Evolutionary conservation across 2,329 filamentous ascomycete genomes (phyloP), one percentile per base, ranked within the genome.

Genomic region (Cladosporium oxysporum): DNA sequence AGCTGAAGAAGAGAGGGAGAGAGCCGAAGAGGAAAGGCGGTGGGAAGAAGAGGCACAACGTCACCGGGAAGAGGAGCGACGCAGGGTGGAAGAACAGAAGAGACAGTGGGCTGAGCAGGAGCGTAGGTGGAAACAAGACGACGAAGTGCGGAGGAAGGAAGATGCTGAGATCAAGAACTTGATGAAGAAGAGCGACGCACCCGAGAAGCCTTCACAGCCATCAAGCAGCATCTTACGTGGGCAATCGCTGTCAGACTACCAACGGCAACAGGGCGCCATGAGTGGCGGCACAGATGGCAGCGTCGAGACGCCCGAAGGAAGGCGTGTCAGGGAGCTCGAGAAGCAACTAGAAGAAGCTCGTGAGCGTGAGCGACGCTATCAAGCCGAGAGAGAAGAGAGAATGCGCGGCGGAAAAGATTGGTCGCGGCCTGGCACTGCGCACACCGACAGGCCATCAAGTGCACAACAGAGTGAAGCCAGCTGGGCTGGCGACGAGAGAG

Each of bases 211-310:
- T 31, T 66, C 70, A 47, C 70, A 74, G 57, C 67, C 71, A 29
- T 73, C 71, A 33, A 71, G 68, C 71, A 83, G 84, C 44, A 87
- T 89, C 68, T 82, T 97, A 26, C 90, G 89, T 67, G 93, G 93
- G 2, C 93, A 97, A 75, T 93, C 90, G 72, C 84, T 96, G 60
- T 94, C 91, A 74, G 91, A 97, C 75, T 96, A 97, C 76, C 90
- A 92, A 76, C 88, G 89, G 23, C 89, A 92, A 70, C 88, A 91
- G 75, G 77, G 73, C 10, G 72, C 70, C 59, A 65, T 76, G 72
- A 50, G 76, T 71, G 61, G 76, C 41, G 74, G 71, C 73, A 83
- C 68, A 74, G 77, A 63, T 70, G 72, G 65, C 74, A 76, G 79
- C 66, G 74, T 74, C 73, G 69, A 79, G 67, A 81, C 80, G 28